Percentiles rank a stretch among this genome's conserved stretches.
phyloP scores from a whole-genome alignment of 257 asterid species.

The Marsdenia floribunda region DNA sequence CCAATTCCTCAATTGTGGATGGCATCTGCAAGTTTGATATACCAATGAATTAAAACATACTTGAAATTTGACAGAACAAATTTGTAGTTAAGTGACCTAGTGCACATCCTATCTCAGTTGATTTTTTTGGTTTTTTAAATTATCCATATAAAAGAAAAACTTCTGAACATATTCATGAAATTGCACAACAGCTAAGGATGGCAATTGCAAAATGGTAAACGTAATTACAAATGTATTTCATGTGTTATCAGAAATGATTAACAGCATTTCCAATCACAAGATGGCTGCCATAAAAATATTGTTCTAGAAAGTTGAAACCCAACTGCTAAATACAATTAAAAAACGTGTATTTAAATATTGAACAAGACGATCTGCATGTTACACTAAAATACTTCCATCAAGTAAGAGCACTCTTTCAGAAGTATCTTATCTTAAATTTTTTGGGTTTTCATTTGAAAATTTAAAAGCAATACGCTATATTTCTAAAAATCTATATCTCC shows the following conservation, averaged over 20 bases:
- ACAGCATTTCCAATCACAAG: not conserved
- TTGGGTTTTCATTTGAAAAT: too few relatives aligned
- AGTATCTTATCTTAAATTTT: too few relatives aligned
- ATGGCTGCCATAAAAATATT: not conserved
- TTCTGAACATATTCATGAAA: not conserved
- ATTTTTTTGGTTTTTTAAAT: not conserved
- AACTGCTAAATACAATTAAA: not conserved
- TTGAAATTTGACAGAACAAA: not conserved
- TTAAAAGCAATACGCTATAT: too few relatives aligned
- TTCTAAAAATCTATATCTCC: too few relatives aligned
- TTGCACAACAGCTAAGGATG: not conserved
- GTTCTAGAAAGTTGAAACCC: not conserved
- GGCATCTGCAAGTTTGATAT: slow-evolving; percentile 65
- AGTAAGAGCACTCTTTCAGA: too few relatives aligned
- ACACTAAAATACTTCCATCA: too few relatives aligned
- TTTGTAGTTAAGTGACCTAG: not conserved
- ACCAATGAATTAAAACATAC: not conserved
- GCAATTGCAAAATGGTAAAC: not conserved
- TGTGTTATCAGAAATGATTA: not conserved
- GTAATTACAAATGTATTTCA: not conserved
- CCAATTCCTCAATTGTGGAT: slow-evolving; percentile 77
- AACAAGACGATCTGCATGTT: not conserved
- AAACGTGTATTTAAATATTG: not conserved
- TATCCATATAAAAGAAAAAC: not conserved
- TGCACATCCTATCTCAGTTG: not conserved